These are phyloP conservation scores for Spirogloea muscicola DNA, from an alignment of 139 green algal genomes.

Conservation along the genomic window DNA sequence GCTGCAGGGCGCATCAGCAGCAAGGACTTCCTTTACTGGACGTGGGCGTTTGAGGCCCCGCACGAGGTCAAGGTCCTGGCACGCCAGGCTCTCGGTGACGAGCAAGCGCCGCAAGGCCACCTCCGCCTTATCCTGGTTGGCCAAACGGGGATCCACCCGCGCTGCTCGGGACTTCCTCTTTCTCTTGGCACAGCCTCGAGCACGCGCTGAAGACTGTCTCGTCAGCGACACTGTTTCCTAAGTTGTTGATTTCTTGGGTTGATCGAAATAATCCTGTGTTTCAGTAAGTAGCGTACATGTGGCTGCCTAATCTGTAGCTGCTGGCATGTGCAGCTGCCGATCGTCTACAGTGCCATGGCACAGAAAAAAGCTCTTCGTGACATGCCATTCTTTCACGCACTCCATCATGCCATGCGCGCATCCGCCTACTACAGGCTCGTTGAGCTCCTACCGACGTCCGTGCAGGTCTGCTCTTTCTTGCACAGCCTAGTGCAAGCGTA, in stretches of 20 bases:
- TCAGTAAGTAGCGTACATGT: neutral
- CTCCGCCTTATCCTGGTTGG: conserved; percentile 48
- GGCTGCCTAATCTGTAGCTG: conserved; percentile 43
- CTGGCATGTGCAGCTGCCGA: conserved; percentile 52
- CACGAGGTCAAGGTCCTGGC: conserved; percentile 51
- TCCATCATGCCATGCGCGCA: neutral
- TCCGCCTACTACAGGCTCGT: neutral
- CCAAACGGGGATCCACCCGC: neutral
- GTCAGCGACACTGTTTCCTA: no score
- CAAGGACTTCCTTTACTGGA: conserved; percentile 48
- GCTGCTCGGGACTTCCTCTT: neutral
- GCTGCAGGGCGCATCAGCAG: neutral
- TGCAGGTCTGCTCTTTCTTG: conserved; percentile 2
- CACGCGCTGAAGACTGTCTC: no score
- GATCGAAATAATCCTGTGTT: neutral
- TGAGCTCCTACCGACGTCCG: neutral
- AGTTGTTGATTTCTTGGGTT: neutral
- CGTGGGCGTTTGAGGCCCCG: conserved; percentile 57
- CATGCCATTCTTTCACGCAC: conserved; percentile 23
- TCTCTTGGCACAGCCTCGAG: no score
- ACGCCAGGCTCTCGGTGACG: conserved; percentile 49
- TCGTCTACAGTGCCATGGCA: conserved; percentile 58
- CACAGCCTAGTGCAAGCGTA: no score
- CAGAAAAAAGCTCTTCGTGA: conserved; percentile 36
- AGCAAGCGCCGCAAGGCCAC: conserved; percentile 47